These are phyloP conservation scores for Plasmodium cynomolgi DNA, from an alignment of 169 alveolate genomes.

Conservation along the genomic window DNA sequence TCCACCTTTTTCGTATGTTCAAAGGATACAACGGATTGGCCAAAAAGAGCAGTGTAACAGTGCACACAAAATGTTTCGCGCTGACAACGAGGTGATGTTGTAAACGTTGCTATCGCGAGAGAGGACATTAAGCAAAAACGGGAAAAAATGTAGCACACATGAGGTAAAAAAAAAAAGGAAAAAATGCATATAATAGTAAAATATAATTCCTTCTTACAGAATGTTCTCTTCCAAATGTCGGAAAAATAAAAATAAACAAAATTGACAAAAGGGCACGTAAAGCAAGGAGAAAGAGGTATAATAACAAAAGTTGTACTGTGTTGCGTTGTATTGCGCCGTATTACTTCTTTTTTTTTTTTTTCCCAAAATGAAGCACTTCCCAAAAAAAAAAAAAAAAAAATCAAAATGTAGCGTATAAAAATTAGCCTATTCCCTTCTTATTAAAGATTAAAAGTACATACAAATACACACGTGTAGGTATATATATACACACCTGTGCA, in stretches of 20 bases:
- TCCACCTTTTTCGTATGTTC: constrained; percentile 26
- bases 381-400: constrained; percentile 39
- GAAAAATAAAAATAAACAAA: constrained; percentile 34
- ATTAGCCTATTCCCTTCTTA: constrained; percentile 42
- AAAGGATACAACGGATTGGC: constrained; percentile 4
- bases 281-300: neutral
- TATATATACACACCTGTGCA: constrained; percentile 6
- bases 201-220: neutral
- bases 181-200: neutral
- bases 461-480: constrained; percentile 2
- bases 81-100: neutral
- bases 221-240: constrained; percentile 15
- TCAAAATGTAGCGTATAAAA: neutral
- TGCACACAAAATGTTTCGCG: constrained; percentile 10
- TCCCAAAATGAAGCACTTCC: neutral
- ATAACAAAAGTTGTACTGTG: neutral
- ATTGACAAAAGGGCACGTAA: neutral
- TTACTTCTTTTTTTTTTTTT: constrained; percentile 41
- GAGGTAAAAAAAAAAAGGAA: neutral
- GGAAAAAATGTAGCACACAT: neutral
- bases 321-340: neutral
- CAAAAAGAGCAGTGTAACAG: neutral
- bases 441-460: constrained; percentile 33
- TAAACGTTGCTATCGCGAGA: neutral
- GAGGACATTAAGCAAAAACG: neutral